Evolutionary conservation across 192 early-diverging fungal genomes (phyloP).

Genomic region (Gryganskiella cystojenkinii): DNA sequence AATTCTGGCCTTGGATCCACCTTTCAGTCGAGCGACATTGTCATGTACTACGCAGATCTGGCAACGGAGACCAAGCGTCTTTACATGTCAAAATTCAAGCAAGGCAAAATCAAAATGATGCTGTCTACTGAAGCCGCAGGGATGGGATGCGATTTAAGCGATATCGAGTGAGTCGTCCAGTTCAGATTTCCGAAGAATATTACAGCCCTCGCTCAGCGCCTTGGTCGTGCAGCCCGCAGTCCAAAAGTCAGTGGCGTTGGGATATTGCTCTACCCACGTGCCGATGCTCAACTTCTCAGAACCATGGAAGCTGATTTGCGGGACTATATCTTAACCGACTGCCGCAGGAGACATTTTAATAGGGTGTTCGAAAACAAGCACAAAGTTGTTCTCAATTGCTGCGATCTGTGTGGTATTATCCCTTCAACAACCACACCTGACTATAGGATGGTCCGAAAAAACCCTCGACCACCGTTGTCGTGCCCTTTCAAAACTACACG

Average conservation of each 20-base stretch:
- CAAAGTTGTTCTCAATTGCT: conserved; percentile 7
- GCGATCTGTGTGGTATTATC: conserved; percentile 8
- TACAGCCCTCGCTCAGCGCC: conserved; percentile 11
- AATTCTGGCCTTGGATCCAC: not conserved
- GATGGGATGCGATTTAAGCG: conserved; percentile 32
- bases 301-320: not conserved
- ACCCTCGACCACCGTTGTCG: too few species aligned
- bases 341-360: conserved; percentile 7
- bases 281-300: not conserved
- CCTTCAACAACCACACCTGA: not conserved
- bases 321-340: not conserved
- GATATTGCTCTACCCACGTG: not conserved
- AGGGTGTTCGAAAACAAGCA: conserved; percentile 5
- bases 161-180: conserved; percentile 21
- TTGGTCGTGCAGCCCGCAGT: conserved; percentile 16
- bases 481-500: too few species aligned
- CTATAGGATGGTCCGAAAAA: not conserved
- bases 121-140: conserved; percentile 19
- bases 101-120: conserved; percentile 10
- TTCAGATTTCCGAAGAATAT: conserved; percentile 7
- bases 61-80: conserved; percentile 1
- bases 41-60: conserved; percentile 5
- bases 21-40: conserved; percentile 3
- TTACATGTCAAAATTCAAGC: not conserved
- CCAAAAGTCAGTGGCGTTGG: conserved; percentile 9